Base-by-base conservation (phyloP, 768 basidiomycete genomes). In the Rhodotorula kratochvilovae region DNA sequence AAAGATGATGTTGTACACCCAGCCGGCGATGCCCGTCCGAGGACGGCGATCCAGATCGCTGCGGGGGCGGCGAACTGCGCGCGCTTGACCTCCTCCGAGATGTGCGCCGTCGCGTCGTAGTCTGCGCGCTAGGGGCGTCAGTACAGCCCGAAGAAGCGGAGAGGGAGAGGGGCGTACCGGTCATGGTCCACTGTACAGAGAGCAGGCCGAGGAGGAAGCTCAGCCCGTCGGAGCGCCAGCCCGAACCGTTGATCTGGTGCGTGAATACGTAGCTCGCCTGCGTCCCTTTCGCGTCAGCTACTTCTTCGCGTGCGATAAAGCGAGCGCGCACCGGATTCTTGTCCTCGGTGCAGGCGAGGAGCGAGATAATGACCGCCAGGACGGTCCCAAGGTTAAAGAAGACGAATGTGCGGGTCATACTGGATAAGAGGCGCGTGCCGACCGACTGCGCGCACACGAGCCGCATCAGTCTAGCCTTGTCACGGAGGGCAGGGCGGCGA, bases 381-480 rank as follows among this genome's bases (percentile, higher is more conserved):
- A 91, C 89, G 19, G 89, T 84, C 51, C 91, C 91, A 62, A 94
- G 83, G 80, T 95, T 94, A 76, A 94, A 83, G 79, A 94, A 93
- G 8, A 94, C 90, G 77, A 91, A 92, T 39, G 68, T 66, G 46
- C 84, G 84, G 5, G 91, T 92, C 71, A 91, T 81, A 27, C 83
- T 83, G 0, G 91, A 90, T 8, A 94, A 86, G 72, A 88, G 83
- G 31, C 85, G 85, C 2, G 92, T 72, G 21, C 68, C 71, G 50
- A 69, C 29, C 3, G 73, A 74, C 68, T 73, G 63, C 5, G 12
- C 0, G 11, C 5, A 12, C 43, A 5, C 35, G 27, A n/a, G n/a
- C n/a, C n/a, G n/a, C n/a, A n/a, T n/a, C n/a, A n/a, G n/a, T n/a
- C n/a, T n/a, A n/a, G n/a, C n/a, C n/a, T n/a, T n/a, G 31, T 5